These are phyloP conservation scores for Clonostachys byssicola DNA, from an alignment of 2,329 filamentous ascomycete genomes.

Conservation along the genomic window DNA sequence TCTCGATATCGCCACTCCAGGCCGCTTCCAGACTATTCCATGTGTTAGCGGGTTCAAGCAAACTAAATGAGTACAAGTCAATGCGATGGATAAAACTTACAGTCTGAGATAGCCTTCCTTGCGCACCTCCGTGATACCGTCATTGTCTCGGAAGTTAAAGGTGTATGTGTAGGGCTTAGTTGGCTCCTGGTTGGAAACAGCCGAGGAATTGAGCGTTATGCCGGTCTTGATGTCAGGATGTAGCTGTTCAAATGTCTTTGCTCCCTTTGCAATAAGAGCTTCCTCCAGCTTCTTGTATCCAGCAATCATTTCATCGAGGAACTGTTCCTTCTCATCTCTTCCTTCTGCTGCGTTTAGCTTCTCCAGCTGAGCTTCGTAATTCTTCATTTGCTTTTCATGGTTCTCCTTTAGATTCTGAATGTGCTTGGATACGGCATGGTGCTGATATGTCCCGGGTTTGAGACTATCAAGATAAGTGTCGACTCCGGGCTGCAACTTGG, in stretches of 20 bases:
- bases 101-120: slow-evolving; percentile 59
- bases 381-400: slow-evolving; percentile 19
- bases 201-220: slow-evolving; percentile 1
- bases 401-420: slow-evolving; percentile 24
- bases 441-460: slow-evolving; percentile 52
- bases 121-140: slow-evolving; percentile 50
- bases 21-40: slow-evolving; percentile 59
- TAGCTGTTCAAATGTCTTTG: slow-evolving; percentile 63
- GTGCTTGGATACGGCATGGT: slow-evolving; percentile 44
- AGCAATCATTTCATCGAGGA: slow-evolving; percentile 43
- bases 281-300: slow-evolving; percentile 53
- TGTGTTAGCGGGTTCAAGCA: background rate
- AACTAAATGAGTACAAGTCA: background rate
- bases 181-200: background rate
- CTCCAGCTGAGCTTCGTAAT: slow-evolving; percentile 15
- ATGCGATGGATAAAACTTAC: slow-evolving; percentile 30
- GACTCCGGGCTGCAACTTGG: slow-evolving; percentile 25
- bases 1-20: slow-evolving; percentile 65
- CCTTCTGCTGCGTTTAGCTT: slow-evolving; percentile 4
- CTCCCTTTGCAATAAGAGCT: slow-evolving; percentile 50
- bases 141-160: slow-evolving; percentile 48
- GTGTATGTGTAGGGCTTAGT: slow-evolving; percentile 37
- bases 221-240: slow-evolving; percentile 44
- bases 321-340: slow-evolving; percentile 46
- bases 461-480: slow-evolving; percentile 51